Evolutionary conservation across 352 stramenopile species (phyloP).

Genomic region (Pythium coloratum): DNA sequence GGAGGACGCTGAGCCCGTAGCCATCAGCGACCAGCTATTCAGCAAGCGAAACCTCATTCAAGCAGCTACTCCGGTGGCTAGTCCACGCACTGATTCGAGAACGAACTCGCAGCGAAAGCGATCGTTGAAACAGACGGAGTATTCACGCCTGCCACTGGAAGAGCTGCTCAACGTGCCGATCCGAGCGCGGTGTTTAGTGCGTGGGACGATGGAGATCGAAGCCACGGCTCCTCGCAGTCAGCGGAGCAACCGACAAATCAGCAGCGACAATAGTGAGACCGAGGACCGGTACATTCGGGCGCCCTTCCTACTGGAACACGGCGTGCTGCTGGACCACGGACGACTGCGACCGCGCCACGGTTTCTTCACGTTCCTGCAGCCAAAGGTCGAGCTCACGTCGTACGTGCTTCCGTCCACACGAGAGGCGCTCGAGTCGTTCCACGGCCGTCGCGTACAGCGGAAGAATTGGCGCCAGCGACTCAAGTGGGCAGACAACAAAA

Average conservation of each 20-base stretch:
- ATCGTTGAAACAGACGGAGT: conserved; percentile 16
- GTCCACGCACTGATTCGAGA: not conserved
- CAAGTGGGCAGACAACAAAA: not conserved
- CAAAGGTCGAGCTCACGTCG: conserved; percentile 24
- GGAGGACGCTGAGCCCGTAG: not conserved
- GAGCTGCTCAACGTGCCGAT: conserved; percentile 50
- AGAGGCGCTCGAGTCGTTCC: conserved; percentile 10
- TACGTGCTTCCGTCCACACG: conserved; percentile 13
- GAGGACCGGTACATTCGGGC: conserved; percentile 38
- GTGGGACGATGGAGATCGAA: conserved; percentile 28
- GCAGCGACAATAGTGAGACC: conserved; percentile 21
- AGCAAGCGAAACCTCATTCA: conserved; percentile 1
- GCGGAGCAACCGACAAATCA: not conserved
- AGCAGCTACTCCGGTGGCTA: not conserved
- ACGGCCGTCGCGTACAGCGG: not conserved
- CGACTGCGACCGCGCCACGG: conserved; percentile 39
- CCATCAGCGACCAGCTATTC: not conserved
- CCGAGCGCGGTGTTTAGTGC: conserved; percentile 43
- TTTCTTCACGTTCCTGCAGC: conserved; percentile 34
- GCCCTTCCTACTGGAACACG: conserved; percentile 42
- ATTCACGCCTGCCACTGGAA: conserved; percentile 47
- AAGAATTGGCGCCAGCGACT: not conserved
- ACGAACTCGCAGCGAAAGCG: not conserved
- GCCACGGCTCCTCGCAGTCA: conserved; percentile 2
- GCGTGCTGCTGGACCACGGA: conserved; percentile 46